Conservation (phyloP, 306 rosid species). For the Bauhinia variegata region DNA sequence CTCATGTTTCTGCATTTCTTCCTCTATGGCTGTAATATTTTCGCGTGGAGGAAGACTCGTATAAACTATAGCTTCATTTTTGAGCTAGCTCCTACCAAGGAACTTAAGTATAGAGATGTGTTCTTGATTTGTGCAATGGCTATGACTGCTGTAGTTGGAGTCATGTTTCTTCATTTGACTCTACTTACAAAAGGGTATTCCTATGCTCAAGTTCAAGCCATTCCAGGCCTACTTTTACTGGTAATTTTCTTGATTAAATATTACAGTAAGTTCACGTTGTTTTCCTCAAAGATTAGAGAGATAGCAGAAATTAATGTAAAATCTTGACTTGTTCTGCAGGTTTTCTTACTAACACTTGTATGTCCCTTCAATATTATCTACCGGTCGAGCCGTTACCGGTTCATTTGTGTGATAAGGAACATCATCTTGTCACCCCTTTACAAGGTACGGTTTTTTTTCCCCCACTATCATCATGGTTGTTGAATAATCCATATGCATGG, state of each 20-base stretch:
- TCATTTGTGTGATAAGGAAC: conserved; percentile 85
- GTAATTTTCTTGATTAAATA: conserved; percentile 51
- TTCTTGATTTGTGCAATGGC: conserved; percentile 85
- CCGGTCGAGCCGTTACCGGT: conserved; percentile 75
- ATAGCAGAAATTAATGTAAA: background rate
- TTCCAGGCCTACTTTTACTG: conserved; percentile 84
- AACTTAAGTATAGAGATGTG: conserved; percentile 83
- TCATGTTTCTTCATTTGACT: conserved; percentile 76
- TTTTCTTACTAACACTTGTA: conserved; percentile 59
- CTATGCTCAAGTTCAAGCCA: conserved; percentile 68
- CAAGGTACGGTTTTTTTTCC: conserved; percentile 68
- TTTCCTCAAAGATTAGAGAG: background rate
- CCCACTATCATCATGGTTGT: no score
- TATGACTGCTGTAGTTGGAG: conserved; percentile 77
- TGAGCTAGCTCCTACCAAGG: conserved; percentile 72
- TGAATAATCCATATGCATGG: no score
- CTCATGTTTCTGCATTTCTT: conserved; percentile 92
- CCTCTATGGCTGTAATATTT: conserved; percentile 90
- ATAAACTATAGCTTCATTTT: conserved; percentile 91
- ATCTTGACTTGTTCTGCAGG: conserved; percentile 51
- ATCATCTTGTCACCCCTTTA: conserved; percentile 89
- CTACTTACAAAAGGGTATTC: conserved; percentile 79
- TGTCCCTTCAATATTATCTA: conserved; percentile 85
- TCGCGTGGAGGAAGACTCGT: conserved; percentile 87
- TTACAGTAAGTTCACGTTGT: background rate